These are phyloP conservation scores for Singerocomus inundabilis DNA, from an alignment of 1,284 basidiomycete species.

Conservation along the genomic window DNA sequence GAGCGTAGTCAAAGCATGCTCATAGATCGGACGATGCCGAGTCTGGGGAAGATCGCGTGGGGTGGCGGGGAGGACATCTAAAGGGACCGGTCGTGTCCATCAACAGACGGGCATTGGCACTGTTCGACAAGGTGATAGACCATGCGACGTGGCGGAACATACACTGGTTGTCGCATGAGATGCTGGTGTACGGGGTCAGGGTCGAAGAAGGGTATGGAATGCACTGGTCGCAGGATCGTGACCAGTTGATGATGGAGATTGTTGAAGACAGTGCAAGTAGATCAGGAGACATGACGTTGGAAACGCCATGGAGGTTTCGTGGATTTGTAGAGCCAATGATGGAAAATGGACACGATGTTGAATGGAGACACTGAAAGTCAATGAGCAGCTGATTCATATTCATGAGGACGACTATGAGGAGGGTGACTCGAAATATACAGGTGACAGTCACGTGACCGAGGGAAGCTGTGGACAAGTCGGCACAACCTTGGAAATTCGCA, in stretches of 20 bases:
- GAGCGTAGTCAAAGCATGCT: slow-evolving; percentile 61
- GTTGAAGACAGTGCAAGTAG: not conserved
- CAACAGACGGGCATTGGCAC: slow-evolving; percentile 45
- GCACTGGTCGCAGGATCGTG: slow-evolving; percentile 56
- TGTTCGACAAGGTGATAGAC: slow-evolving; percentile 53
- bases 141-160: slow-evolving; percentile 54
- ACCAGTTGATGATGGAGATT: slow-evolving; percentile 1
- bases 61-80: slow-evolving; percentile 55
- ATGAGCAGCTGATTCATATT: not conserved
- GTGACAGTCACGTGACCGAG: slow-evolving; percentile 31
- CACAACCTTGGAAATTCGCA: too few relatives aligned
- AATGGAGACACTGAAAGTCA: slow-evolving; percentile 47
- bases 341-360: slow-evolving; percentile 56
- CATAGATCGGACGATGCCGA: slow-evolving; percentile 42
- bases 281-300: not conserved
- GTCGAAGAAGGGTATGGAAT: slow-evolving; percentile 59
- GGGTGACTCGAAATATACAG: slow-evolving; percentile 15
- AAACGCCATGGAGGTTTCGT: slow-evolving; percentile 49
- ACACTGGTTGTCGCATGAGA: slow-evolving; percentile 57
- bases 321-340: slow-evolving; percentile 66
- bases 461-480: too few relatives aligned
- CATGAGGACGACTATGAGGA: not conserved
- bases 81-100: slow-evolving; percentile 48
- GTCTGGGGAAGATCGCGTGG: slow-evolving; percentile 22
- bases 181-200: slow-evolving; percentile 57